A percentile compares a stretch with the other conserved stretches of the same genome.
Evolutionary conservation across 371 early-diverging fungal species (phyloP).

Genomic region (Caulochytrium protostelioides): DNA sequence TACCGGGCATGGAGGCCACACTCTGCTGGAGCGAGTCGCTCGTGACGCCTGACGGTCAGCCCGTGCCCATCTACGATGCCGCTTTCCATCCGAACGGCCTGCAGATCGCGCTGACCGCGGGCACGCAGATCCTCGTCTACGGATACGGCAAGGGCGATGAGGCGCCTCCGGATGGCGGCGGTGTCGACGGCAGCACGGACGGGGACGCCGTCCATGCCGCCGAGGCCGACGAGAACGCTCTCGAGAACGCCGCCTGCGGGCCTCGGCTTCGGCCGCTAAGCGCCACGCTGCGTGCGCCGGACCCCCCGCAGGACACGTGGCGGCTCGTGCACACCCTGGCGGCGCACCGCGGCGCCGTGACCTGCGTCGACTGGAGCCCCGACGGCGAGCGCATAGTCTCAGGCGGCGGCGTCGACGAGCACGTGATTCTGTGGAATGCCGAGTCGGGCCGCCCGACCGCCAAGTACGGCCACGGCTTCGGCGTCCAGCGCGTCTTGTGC

Average conservation of each 20-base stretch:
- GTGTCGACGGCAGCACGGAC: too few relatives aligned
- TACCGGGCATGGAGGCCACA: too few relatives aligned
- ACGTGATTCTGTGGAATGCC: slow-evolving; percentile 25
- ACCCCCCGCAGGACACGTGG: too few relatives aligned
- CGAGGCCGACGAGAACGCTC: too few relatives aligned
- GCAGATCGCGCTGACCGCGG: slow-evolving; percentile 20
- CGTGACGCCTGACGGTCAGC: too few relatives aligned
- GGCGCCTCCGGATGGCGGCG: too few relatives aligned
- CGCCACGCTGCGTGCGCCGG: too few relatives aligned
- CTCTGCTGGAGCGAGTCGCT: too few relatives aligned
- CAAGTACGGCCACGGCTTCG: slow-evolving; percentile 27
- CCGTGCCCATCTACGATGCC: slow-evolving; percentile 24
- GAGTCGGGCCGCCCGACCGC: slow-evolving; percentile 16
- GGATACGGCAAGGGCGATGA: slow-evolving; percentile 17
- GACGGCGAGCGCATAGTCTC: slow-evolving; percentile 10
- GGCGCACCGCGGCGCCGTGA: slow-evolving; percentile 24
- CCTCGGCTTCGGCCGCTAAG: too few relatives aligned
- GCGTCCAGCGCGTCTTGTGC: slow-evolving; percentile 20
- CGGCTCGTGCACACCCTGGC: slow-evolving; percentile 20
- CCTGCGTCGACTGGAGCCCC: slow-evolving; percentile 11
- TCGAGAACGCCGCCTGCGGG: too few relatives aligned
- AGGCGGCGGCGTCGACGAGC: slow-evolving; percentile 28
- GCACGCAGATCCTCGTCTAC: slow-evolving; percentile 24
- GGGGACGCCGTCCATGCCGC: too few relatives aligned
- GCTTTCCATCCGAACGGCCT: slow-evolving; percentile 19